Base-by-base conservation (phyloP, 805 yeast genomes). In the Myxozyma monticola region DNA sequence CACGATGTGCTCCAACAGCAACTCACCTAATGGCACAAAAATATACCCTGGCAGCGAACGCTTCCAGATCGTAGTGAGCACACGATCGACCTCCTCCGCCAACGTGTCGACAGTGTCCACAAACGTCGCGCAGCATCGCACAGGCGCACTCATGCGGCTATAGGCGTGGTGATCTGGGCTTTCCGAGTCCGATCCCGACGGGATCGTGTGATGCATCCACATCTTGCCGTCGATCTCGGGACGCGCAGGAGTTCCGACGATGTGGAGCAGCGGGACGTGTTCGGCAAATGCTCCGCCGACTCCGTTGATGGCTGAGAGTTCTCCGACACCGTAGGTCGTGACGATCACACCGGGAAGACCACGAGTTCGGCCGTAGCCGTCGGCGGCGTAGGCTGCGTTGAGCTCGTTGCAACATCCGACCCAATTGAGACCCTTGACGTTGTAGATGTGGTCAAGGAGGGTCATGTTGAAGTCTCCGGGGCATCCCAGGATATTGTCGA, bases 251-350 rank as follows among this genome's bases (percentile, higher is more conserved):
- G 87, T 81, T 34, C 96, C 96, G 15, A 89, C 96, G 57, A 89
- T 82, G 68, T 88, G 96, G 49, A 88, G 71, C 1, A 88, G 71
- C 5, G 93, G 93, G 37, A 84, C 83, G 59, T 75, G 78, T 69
- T 88, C 96, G 29, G 95, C 85, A 70, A 77, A 84, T 0, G 96
- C 79, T 42, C 96, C 96, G 28, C 88, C 75, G 47, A 87, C 71
- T 41, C 95, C 96, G 37, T 51, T 51, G 54, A 88, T 63, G 1
- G 95, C 95, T 51, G 88, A 80, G 55, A 88, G 74, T 66, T 88
- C 96, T 49, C 96, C 96, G 15, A 88, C 96, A 43, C 96, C 96
- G 67, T 75, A 86, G 3, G 96, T 88, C 45, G 90, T 81, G 47
- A 79, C 68, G 35, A 80, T 66, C 18, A 81, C 88, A 45, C 88